phyloP scores from a whole-genome alignment of 257 asterid genomes.

The Cordia subcordata region DNA sequence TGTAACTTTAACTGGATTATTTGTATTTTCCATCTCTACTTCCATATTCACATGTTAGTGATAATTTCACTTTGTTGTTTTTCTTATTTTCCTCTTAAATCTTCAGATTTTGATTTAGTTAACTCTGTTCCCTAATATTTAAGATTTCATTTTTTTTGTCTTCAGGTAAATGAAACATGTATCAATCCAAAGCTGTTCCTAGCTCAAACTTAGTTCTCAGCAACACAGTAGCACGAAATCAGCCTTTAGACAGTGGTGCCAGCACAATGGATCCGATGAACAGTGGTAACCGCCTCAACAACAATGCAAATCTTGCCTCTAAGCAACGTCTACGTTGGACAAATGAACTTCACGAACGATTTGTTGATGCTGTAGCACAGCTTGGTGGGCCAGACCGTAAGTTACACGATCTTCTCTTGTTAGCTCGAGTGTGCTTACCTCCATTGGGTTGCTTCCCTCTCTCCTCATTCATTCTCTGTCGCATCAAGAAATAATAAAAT shows the following conservation, averaged over 20 bases:
- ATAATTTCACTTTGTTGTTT: no score
- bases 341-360: constrained; percentile 89
- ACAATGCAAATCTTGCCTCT: constrained; percentile 65
- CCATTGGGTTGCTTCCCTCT: not conserved
- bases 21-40: no score
- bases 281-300: constrained; percentile 53
- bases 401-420: constrained; percentile 26
- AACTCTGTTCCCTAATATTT: no score
- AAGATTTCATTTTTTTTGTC: no score
- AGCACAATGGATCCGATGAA: constrained; percentile 48
- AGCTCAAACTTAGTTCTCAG: constrained; percentile 33
- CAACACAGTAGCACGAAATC: constrained; percentile 28
- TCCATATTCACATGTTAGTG: no score
- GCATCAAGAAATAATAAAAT: no score
- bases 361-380: constrained; percentile 94
- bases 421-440: not conserved
- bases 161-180: no score
- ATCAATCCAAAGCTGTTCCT: not conserved
- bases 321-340: constrained; percentile 98
- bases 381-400: constrained; percentile 99
- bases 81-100: no score
- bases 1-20: no score
- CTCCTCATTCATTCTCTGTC: not conserved
- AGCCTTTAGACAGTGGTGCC: constrained; percentile 22
- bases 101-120: no score